A percentile compares a stretch with the other conserved stretches of the same genome.
Evolutionary conservation across 2,329 filamentous ascomycete genomes (phyloP).

Genomic region (Colletotrichum sp.): DNA sequence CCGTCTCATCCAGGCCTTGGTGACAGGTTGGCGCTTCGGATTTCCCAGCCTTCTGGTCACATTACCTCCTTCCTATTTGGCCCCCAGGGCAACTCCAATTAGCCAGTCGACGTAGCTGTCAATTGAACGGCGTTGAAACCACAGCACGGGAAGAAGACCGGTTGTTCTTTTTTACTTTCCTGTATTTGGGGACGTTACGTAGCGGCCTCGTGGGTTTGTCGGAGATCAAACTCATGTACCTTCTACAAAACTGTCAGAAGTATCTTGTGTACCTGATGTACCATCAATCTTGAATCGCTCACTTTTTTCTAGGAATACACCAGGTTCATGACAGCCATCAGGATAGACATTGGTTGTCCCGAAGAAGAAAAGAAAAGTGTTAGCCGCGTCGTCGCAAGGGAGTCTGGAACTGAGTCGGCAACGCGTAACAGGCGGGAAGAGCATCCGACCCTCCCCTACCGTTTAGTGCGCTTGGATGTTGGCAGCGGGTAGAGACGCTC

Average conservation of each 20-base stretch:
- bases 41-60: not conserved
- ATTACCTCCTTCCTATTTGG: not conserved
- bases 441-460: not conserved
- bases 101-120: not conserved
- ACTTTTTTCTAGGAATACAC: not conserved
- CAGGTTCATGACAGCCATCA: not conserved
- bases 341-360: not conserved
- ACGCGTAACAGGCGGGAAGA: not conserved
- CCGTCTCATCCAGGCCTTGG: not conserved
- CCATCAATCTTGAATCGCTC: not conserved
- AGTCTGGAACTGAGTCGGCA: not conserved
- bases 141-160: slow-evolving; percentile 6
- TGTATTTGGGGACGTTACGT: not conserved
- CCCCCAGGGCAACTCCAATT: not conserved
- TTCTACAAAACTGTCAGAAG: not conserved
- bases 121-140: not conserved
- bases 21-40: not conserved
- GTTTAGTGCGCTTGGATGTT: not conserved
- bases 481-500: not conserved
- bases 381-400: not conserved
- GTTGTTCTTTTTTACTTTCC: not conserved
- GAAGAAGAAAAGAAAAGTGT: not conserved
- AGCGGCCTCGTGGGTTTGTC: not conserved
- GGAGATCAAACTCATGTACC: not conserved
- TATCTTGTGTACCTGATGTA: slow-evolving; percentile 4